phyloP scores from a whole-genome alignment of 106 monocot species.

The Allium fistulosum region DNA sequence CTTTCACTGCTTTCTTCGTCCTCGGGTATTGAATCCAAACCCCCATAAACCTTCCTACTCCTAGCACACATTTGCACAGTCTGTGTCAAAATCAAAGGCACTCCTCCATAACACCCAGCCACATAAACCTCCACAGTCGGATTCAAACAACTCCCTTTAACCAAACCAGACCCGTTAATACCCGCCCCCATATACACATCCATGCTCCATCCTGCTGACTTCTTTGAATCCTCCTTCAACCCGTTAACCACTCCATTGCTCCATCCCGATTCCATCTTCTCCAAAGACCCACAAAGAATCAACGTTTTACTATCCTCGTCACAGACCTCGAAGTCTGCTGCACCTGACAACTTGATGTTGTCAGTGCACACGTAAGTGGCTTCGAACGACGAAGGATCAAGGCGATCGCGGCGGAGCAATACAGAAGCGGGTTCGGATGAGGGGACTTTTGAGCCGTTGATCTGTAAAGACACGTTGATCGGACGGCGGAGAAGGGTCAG shows the following conservation, averaged over 20 bases:
- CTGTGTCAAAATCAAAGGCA: constrained; percentile 65
- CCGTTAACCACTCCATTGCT: constrained; percentile 28
- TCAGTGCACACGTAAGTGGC: constrained; percentile 70
- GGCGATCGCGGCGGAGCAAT: constrained; percentile 48
- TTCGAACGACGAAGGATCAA: constrained; percentile 36
- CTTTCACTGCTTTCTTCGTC: constrained; percentile 25
- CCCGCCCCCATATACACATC: constrained; percentile 54
- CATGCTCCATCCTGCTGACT: constrained; percentile 55
- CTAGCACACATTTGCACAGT: constrained; percentile 45
- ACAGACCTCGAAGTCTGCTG: constrained; percentile 56
- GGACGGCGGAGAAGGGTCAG: constrained; percentile 62
- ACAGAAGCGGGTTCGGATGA: constrained; percentile 25
- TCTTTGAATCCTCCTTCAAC: constrained; percentile 31
- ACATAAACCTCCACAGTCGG: constrained; percentile 79
- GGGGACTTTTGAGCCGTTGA: constrained; percentile 56
- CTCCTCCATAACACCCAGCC: constrained; percentile 60
- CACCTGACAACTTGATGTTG: constrained; percentile 37
- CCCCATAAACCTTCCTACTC: constrained; percentile 31
- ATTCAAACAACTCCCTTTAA: constrained; percentile 24
- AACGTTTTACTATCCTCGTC: constrained; percentile 29
- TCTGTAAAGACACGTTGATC: constrained; percentile 50
- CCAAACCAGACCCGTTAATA: constrained; percentile 17
- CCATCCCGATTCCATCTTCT: constrained; percentile 51
- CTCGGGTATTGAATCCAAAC: constrained; percentile 64
- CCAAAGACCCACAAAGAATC: constrained; percentile 61